Evolutionary conservation across 257 asterid genomes (phyloP), one percentile per base, ranked within the genome.

Genomic region (Voacanga thouarsii): DNA sequence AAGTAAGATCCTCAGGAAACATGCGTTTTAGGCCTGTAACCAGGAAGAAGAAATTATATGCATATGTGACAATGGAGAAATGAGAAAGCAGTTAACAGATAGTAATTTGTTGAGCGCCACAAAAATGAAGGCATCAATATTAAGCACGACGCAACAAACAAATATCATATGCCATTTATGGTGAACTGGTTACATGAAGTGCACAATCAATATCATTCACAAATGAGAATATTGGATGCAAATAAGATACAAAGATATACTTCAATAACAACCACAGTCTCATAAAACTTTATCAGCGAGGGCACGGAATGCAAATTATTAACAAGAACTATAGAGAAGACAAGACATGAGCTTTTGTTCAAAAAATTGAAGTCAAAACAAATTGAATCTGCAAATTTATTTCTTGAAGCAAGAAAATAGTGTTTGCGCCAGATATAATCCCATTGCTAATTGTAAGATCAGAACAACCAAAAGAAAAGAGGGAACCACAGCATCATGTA

Each of bases 21-120:
- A 51, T 28, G 43, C 18, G 49, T 44, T 51, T 47, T 26, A 71
- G 71, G 50, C 76, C 79, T 75, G 83, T 56, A 59, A 49, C 21
- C 68, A 73, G 53, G 65, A 50, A 72, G 69, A 4, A 37, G 24
- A 61, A 16, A 6, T 28, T n/a, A 21, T 26, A 18, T 59, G 30
- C 16, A n/a, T 24, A 66, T 55, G 41, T 7, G 50, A 10, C 24
- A 24, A 39, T 37, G 43, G 33, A 4, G 68, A 26, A 43, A 56
- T 39, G 16, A 18, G 7, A 44, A 26, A 18, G 63, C 37, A 5
- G 15, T 39, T 55, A 53, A 41, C 1, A 77, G 16, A 49, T 49
- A 60, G n/a, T 28, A 64, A 37, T 5, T 26, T 6, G 26, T 12
- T 76, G 79, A 50, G 23, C 30, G 14, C 30, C 49, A 45, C 33